Evolutionary conservation across 129 eudicot species (phyloP).

Genomic region (Logfia minima): DNA sequence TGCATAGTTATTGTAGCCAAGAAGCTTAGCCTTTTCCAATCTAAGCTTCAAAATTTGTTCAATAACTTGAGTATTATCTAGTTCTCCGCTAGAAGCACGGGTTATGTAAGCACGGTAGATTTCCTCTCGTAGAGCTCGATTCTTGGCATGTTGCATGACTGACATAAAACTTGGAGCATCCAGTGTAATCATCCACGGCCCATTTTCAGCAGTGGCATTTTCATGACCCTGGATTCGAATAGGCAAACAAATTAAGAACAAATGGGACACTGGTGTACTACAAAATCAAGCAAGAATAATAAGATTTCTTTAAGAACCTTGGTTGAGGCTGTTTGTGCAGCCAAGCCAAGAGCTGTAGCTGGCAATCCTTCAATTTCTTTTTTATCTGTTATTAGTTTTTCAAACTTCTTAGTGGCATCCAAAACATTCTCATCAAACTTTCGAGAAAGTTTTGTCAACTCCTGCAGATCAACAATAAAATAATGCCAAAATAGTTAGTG

Average conservation of each 20-base stretch:
- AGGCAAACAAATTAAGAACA: constrained; percentile 3
- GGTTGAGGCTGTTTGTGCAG: constrained; percentile 83
- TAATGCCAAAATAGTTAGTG: not conserved
- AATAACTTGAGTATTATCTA: constrained; percentile 80
- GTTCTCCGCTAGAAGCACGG: constrained; percentile 90
- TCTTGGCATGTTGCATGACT: constrained; percentile 89
- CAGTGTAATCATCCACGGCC: constrained; percentile 94
- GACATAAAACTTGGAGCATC: constrained; percentile 92
- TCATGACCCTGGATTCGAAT: constrained; percentile 71
- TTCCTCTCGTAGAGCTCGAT: constrained; percentile 86
- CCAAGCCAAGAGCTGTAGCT: constrained; percentile 75
- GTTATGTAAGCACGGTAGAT: constrained; percentile 78
- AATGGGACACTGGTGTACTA: constrained; percentile 2
- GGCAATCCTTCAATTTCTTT: constrained; percentile 90
- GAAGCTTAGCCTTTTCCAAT: constrained; percentile 90
- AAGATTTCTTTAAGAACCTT: constrained; percentile 43
- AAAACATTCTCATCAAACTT: constrained; percentile 81
- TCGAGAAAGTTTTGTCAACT: constrained; percentile 73
- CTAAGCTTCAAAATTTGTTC: constrained; percentile 86
- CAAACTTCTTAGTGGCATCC: constrained; percentile 91
- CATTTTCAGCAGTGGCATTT: constrained; percentile 87
- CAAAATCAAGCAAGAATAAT: not conserved
- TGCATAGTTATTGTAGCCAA: constrained; percentile 88
- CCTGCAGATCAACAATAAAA: constrained; percentile 41
- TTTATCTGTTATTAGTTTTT: constrained; percentile 74